These are phyloP conservation scores for Amauroascus verrucosus DNA, from an alignment of 2,329 filamentous ascomycete species.

Conservation along the genomic window DNA sequence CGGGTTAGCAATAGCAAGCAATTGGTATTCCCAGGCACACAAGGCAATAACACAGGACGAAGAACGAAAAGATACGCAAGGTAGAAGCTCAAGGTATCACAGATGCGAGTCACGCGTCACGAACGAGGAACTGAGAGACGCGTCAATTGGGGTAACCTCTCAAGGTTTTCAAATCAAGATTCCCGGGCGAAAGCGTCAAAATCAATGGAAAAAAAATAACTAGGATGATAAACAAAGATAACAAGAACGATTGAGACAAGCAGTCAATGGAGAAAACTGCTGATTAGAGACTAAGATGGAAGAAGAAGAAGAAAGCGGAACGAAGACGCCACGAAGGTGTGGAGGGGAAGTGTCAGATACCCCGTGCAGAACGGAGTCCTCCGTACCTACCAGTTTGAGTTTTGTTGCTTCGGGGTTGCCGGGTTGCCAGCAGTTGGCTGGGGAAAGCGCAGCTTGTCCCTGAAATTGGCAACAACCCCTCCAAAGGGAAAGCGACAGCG, in stretches of 20 bases:
- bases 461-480: no score
- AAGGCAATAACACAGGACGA: neutral
- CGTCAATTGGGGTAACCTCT: neutral
- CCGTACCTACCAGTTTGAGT: neutral
- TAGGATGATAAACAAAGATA: neutral
- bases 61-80: neutral
- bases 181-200: neutral
- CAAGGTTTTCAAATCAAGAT: neutral
- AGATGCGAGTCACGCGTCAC: neutral
- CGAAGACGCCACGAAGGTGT: neutral
- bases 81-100: neutral
- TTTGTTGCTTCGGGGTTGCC: neutral
- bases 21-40: neutral
- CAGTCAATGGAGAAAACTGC: no score
- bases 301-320: neutral
- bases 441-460: no score
- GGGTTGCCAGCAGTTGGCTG: no score
- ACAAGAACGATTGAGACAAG: neutral
- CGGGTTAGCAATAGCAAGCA: neutral
- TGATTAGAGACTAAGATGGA: neutral
- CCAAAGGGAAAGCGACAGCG: no score
- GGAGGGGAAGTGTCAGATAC: neutral
- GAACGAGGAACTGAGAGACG: conserved; percentile 2
- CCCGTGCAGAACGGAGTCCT: neutral
- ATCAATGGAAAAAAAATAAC: neutral